phyloP scores from a whole-genome alignment of 2,329 filamentous ascomycete genomes.

The Taxawa tesnikishii region DNA sequence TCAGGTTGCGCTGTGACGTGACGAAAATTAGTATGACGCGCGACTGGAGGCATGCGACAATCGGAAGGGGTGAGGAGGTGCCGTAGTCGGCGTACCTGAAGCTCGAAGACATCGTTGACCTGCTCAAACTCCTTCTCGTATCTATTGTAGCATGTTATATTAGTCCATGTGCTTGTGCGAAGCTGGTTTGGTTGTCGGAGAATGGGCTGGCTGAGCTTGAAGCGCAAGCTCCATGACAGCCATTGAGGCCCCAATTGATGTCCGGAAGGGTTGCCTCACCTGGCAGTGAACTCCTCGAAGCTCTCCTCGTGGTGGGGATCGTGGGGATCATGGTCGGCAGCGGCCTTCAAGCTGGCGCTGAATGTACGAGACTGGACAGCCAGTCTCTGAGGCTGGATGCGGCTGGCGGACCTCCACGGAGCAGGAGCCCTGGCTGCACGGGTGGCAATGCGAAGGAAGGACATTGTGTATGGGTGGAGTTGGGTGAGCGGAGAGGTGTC shows the following conservation, averaged over 20 bases:
- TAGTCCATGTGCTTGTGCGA: slow-evolving; percentile 5
- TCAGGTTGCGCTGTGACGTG: slow-evolving; percentile 67
- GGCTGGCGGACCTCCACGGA: slow-evolving; percentile 7
- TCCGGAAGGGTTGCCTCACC: slow-evolving; percentile 46
- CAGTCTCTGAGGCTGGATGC: slow-evolving; percentile 6
- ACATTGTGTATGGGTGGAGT: slow-evolving; percentile 12
- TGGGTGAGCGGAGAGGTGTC: slow-evolving; percentile 2
- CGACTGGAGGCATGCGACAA: not conserved
- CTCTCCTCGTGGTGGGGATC: slow-evolving; percentile 79
- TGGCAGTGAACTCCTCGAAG: slow-evolving; percentile 96
- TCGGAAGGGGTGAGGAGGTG: too few species aligned
- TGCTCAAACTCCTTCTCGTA: slow-evolving; percentile 98
- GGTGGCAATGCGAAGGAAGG: slow-evolving; percentile 12
- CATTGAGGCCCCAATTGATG: slow-evolving; percentile 5
- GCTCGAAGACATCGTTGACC: slow-evolving; percentile 98
- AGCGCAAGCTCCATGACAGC: slow-evolving; percentile 1
- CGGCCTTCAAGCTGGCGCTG: slow-evolving; percentile 37
- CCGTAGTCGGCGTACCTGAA: slow-evolving; percentile 62
- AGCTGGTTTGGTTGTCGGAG: not conserved
- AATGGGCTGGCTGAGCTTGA: not conserved
- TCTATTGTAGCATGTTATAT: slow-evolving; percentile 41
- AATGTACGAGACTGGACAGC: slow-evolving; percentile 23
- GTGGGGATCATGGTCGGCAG: slow-evolving; percentile 21
- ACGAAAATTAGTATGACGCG: not conserved
- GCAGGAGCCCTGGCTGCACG: slow-evolving; percentile 12